Evolutionary conservation across 495 filamentous ascomycete genomes (phyloP).

Genomic region (Friedmanniomyces simplex): DNA sequence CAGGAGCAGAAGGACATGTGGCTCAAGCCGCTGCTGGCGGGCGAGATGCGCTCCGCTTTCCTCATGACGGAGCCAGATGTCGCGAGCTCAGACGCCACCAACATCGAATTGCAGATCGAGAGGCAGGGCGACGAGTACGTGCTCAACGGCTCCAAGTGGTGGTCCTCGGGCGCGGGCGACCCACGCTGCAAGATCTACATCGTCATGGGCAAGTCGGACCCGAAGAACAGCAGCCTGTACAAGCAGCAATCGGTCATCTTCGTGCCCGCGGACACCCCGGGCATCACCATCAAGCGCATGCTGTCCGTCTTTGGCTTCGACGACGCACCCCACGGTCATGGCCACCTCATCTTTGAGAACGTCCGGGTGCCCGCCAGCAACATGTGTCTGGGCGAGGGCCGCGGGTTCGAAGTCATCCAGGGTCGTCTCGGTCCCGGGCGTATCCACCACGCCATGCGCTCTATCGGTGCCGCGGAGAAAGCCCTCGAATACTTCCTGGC

Average conservation of each 20-base stretch:
- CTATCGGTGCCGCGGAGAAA: slow-evolving; percentile 34
- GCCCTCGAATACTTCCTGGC: slow-evolving; percentile 36
- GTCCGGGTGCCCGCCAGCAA: slow-evolving; percentile 33
- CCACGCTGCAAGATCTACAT: slow-evolving; percentile 36
- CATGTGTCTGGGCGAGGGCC: slow-evolving; percentile 34
- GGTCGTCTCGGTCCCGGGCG: slow-evolving; percentile 36
- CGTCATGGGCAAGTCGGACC: slow-evolving; percentile 35
- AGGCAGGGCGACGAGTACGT: slow-evolving; percentile 33
- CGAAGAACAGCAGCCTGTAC: slow-evolving; percentile 30
- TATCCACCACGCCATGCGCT: slow-evolving; percentile 38
- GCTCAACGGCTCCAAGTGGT: slow-evolving; percentile 37
- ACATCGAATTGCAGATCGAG: slow-evolving; percentile 31
- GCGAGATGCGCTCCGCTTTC: slow-evolving; percentile 36
- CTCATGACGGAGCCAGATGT: slow-evolving; percentile 38
- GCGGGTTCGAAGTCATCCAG: slow-evolving; percentile 38
- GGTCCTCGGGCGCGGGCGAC: slow-evolving; percentile 34
- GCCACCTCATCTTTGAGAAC: slow-evolving; percentile 35
- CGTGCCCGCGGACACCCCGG: slow-evolving; percentile 31
- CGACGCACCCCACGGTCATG: slow-evolving; percentile 37
- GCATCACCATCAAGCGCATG: slow-evolving; percentile 38
- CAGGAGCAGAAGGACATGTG: slow-evolving; percentile 34
- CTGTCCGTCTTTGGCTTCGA: slow-evolving; percentile 37
- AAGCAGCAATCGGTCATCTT: slow-evolving; percentile 36
- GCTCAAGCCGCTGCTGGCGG: slow-evolving; percentile 33
- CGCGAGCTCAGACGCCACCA: slow-evolving; percentile 35